Evolutionary conservation across 1,284 basidiomycete genomes (phyloP).

Genomic region (Malassezia obtusa): DNA sequence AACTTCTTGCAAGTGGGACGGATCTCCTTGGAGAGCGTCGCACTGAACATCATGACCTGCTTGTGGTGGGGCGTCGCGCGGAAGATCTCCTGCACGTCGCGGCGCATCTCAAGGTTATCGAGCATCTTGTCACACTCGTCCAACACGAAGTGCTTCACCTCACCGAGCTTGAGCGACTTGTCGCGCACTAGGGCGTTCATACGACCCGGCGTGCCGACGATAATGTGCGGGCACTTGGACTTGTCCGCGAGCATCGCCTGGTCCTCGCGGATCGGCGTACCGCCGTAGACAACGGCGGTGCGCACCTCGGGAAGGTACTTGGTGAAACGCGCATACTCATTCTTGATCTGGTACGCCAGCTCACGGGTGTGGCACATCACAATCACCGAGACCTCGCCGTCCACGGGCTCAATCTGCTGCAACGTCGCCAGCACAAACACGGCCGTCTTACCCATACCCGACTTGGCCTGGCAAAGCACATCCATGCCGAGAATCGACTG

Average conservation of each 20-base stretch:
- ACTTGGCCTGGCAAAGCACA: conserved; percentile 98
- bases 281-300: conserved; percentile 94
- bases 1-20: conserved; percentile 98
- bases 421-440: conserved; percentile 96
- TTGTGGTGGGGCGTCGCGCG: conserved; percentile 99
- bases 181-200: conserved; percentile 47
- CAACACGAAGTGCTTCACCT: conserved; percentile 75
- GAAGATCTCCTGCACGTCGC: conserved; percentile 99
- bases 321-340: conserved; percentile 96
- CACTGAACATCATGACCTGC: conserved; percentile 99
- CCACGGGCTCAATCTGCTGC: conserved; percentile 95
- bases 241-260: conserved; percentile 90
- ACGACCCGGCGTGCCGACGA: conserved; percentile 87
- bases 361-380: conserved; percentile 99
- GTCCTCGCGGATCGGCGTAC: conserved; percentile 88
- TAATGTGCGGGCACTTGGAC: conserved; percentile 93
- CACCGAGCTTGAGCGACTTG: conserved; percentile 42
- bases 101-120: conserved; percentile 99
- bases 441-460: conserved; percentile 98
- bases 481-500: conserved; percentile 99
- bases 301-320: conserved; percentile 99
- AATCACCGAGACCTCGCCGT: conserved; percentile 93
- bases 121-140: conserved; percentile 99
- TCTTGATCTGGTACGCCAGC: conserved; percentile 98
- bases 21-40: conserved; percentile 93